Evolutionary conservation across 2,329 filamentous ascomycete species (phyloP), one percentile per base, ranked within the genome.

Genomic region (Trichophyton equinum): DNA sequence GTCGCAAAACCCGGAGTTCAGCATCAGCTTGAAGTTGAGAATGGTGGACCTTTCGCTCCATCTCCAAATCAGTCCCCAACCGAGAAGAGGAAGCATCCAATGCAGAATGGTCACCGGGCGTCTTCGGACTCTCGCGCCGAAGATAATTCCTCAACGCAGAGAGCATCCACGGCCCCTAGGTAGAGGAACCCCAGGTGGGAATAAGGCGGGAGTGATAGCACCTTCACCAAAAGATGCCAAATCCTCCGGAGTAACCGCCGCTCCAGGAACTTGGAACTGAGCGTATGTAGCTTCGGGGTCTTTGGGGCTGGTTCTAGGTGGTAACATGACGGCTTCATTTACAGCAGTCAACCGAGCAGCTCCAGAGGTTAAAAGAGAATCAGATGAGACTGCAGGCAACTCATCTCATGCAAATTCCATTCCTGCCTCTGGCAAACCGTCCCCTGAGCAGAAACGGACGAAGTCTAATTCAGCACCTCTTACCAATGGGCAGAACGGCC

Each of bases 1-100:
- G 79, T 92, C 13, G 92, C 90, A 59, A 97, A 96, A 72, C 94
- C 94, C 2, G 89, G 91, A 33, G 91, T 97, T n/a, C 92, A 96
- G 68, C 91, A 96, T 68, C 91, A 96, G 74, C 78, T 97, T 8
- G 92, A 97, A 72, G 83, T 88, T 64, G 91, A 97, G 72, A 91
- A 96, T 69, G 92, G 92, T 62, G 94, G 92, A 0, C 91, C 92
- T 15, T 84, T 94, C 63, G 96, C 91, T 0, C 85, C 86, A 18
- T 86, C 84, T 3, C 91, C 92, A 2, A 75, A 86, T 70, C 74
- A 89, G 75, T 87, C 85, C 38, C 91, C 92, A 1, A 78, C 90
- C 69, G 91, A 79, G 67, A 81, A 78, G 64, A 71, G 73, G 61
- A 79, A 65, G 71, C 72, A 61, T 64, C 69, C 11, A 64, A 42